A percentile compares a stretch with the other conserved stretches of the same genome.
Conservation (phyloP, 2,329 filamentous ascomycete species). For the Xylaria sp. region DNA sequence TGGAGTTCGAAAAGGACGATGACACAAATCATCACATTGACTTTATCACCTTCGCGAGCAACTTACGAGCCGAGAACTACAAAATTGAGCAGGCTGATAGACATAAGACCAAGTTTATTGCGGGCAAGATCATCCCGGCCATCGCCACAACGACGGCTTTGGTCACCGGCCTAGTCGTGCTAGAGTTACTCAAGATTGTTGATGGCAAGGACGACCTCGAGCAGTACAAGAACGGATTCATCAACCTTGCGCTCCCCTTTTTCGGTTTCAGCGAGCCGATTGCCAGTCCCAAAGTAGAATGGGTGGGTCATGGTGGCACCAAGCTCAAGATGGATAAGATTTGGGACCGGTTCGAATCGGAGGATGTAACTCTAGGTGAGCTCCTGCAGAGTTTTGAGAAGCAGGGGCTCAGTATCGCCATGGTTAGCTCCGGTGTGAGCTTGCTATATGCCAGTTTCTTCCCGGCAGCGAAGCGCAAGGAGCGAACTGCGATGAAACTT, state of each 20-base stretch:
- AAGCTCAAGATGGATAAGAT: constrained; percentile 91
- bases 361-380: constrained; percentile 82
- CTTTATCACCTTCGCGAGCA: constrained; percentile 97
- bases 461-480: constrained; percentile 76
- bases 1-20: constrained; percentile 99
- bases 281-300: constrained; percentile 88
- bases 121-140: constrained; percentile 98
- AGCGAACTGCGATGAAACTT: constrained; percentile 81
- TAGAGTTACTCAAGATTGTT: constrained; percentile 95
- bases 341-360: constrained; percentile 95
- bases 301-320: constrained; percentile 73
- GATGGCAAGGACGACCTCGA: constrained; percentile 97
- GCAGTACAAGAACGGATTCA: constrained; percentile 98
- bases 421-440: constrained; percentile 97
- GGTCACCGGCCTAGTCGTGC: constrained; percentile 88
- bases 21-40: constrained; percentile 98
- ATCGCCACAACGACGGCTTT: constrained; percentile 97
- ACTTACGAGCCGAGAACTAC: constrained; percentile 96
- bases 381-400: constrained; percentile 82
- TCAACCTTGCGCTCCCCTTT: constrained; percentile 95
- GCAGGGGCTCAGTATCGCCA: constrained; percentile 81
- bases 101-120: constrained; percentile 99
- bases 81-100: constrained; percentile 91
- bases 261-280: constrained; percentile 99
- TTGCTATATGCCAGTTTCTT: constrained; percentile 95